Conservation (phyloP, 108 stramenopile species). For the Nitzschia inconspicua region DNA sequence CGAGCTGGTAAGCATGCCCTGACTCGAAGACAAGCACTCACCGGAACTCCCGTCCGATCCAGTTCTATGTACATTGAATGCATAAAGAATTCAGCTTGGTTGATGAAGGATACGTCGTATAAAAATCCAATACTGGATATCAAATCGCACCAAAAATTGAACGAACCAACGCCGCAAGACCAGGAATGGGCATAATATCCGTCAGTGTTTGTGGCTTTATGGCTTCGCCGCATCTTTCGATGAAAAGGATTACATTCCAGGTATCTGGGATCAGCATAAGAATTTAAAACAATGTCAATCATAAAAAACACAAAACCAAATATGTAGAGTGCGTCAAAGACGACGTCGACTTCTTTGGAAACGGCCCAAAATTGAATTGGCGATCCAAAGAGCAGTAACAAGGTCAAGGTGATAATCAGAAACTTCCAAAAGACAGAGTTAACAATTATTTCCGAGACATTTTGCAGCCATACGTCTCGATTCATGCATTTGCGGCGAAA, state of each 20-base stretch:
- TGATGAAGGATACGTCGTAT: slow-evolving; percentile 50
- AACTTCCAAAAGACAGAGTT: slow-evolving; percentile 14
- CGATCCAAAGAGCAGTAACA: slow-evolving; percentile 54
- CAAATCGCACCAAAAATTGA: slow-evolving; percentile 67
- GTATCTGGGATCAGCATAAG: slow-evolving; percentile 40
- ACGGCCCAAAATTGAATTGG: slow-evolving; percentile 43
- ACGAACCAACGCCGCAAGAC: slow-evolving; percentile 37
- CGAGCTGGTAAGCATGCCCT: too few relatives aligned
- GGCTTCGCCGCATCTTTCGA: too few relatives aligned
- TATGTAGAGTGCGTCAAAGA: slow-evolving; percentile 39
- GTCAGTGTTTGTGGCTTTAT: too few relatives aligned
- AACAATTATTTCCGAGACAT: background rate
- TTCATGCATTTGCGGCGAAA: too few relatives aligned
- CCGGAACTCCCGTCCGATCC: slow-evolving; percentile 41
- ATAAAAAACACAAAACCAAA: slow-evolving; percentile 32
- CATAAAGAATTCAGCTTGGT: slow-evolving; percentile 1
- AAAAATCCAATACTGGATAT: slow-evolving; percentile 48
- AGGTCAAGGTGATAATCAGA: slow-evolving; percentile 24
- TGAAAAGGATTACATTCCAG: slow-evolving; percentile 27
- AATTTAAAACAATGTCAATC: slow-evolving; percentile 52
- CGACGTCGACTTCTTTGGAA: slow-evolving; percentile 34
- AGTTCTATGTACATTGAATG: slow-evolving; percentile 8
- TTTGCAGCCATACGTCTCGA: slow-evolving; percentile 4
- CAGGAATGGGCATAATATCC: too few relatives aligned
- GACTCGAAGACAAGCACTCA: too few relatives aligned